A percentile compares a stretch with the other conserved stretches of the same genome.
Evolutionary conservation across 2,329 filamentous ascomycete species (phyloP).

Genomic region (Cercospora sojina): DNA sequence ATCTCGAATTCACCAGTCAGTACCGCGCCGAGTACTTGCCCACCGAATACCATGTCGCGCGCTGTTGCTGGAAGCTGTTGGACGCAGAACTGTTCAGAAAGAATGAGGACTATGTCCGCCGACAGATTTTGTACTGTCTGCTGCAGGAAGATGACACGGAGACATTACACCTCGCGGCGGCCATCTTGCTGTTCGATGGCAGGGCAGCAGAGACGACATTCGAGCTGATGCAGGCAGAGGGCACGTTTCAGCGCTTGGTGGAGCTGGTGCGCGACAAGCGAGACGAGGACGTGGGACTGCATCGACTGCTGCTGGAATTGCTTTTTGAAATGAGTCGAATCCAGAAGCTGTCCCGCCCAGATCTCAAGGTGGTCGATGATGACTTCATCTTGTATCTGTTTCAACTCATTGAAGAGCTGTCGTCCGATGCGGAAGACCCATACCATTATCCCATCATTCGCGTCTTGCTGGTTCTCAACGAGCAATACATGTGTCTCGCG

Average conservation of each 20-base stretch:
- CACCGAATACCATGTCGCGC: constrained; percentile 75
- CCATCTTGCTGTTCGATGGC: constrained; percentile 84
- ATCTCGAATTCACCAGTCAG: constrained; percentile 73
- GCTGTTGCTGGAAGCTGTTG: constrained; percentile 76
- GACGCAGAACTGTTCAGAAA: constrained; percentile 70
- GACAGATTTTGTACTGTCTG: constrained; percentile 87
- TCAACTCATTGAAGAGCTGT: constrained; percentile 80
- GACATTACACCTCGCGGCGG: constrained; percentile 77
- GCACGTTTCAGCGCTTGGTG: constrained; percentile 77
- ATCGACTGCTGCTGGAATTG: constrained; percentile 79
- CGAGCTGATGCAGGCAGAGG: constrained; percentile 81
- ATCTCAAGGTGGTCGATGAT: constrained; percentile 70
- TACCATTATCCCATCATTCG: constrained; percentile 96
- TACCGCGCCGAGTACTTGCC: constrained; percentile 71
- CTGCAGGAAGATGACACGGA: constrained; percentile 79
- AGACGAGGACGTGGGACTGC: constrained; percentile 50
- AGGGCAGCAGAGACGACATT: constrained; percentile 74
- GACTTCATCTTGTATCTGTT: constrained; percentile 81
- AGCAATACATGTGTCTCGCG: constrained; percentile 87
- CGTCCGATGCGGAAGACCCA: constrained; percentile 83
- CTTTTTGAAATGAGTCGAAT: constrained; percentile 97
- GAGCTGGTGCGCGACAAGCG: constrained; percentile 71
- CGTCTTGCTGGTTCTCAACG: constrained; percentile 92
- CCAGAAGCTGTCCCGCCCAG: constrained; percentile 73
- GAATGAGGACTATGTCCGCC: constrained; percentile 83